These are phyloP conservation scores for Skeletonema menzelii DNA, from an alignment of 108 stramenopile species.

Conservation along the genomic window DNA sequence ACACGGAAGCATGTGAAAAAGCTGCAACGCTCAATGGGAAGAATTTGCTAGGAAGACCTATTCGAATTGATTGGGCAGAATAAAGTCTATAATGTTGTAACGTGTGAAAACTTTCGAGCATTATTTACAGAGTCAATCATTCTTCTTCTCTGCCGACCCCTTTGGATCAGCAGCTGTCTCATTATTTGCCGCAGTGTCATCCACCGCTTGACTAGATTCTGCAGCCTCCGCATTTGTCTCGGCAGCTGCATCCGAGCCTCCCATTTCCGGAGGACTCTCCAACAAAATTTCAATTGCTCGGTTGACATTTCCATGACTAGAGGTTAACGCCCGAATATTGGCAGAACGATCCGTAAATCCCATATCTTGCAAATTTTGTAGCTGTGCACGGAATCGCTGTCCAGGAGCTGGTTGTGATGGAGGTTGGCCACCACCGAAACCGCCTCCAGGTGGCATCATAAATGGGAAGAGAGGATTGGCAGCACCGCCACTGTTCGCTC, in stretches of 20 bases:
- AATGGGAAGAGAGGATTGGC: conserved; percentile 26
- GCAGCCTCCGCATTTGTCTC: conserved; percentile 10
- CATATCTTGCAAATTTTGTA: conserved; percentile 79
- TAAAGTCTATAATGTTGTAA: conserved; percentile 24
- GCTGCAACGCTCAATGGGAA: conserved; percentile 90
- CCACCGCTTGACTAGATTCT: conserved; percentile 5
- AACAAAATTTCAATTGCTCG: conserved; percentile 83
- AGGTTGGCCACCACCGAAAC: neutral
- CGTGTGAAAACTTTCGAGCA: neutral
- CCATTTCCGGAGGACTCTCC: conserved; percentile 43
- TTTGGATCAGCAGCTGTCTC: conserved; percentile 46
- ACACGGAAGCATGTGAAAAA: conserved; percentile 86
- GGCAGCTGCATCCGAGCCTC: conserved; percentile 9
- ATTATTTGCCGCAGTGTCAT: conserved; percentile 3
- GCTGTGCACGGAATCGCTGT: conserved; percentile 72
- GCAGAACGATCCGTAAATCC: conserved; percentile 87
- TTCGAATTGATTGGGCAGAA: conserved; percentile 92
- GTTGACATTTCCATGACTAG: conserved; percentile 83
- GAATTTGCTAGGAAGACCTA: conserved; percentile 84
- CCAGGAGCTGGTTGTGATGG: conserved; percentile 45
- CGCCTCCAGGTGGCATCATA: conserved; percentile 13
- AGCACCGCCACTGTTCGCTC: neutral
- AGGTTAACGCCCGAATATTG: conserved; percentile 66
- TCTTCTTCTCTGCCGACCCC: conserved; percentile 64
- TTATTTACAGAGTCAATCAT: conserved; percentile 41